Conservation (phyloP, 805 yeast genomes). For the Candida multigemmis region DNA sequence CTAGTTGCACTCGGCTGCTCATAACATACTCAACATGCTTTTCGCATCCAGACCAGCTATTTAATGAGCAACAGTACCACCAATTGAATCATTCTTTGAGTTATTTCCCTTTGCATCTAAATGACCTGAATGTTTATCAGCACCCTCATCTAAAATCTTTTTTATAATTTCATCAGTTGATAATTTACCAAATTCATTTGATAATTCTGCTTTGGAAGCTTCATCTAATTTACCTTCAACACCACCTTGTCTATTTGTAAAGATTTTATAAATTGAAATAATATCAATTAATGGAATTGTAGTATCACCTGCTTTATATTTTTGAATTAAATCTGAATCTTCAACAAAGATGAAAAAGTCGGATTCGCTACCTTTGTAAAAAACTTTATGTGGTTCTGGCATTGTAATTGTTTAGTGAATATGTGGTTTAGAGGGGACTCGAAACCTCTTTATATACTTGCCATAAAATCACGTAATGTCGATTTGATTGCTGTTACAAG, state of each 20-base stretch:
- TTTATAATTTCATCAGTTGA: conserved; percentile 49
- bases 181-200: conserved; percentile 59
- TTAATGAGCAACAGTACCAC: conserved; percentile 15
- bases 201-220: conserved; percentile 59
- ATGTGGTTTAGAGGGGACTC: no score
- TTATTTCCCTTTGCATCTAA: conserved; percentile 3
- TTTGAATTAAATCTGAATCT: conserved; percentile 37
- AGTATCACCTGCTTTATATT: conserved; percentile 42
- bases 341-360: conserved; percentile 65
- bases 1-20: no score
- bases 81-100: conserved; percentile 40
- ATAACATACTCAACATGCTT: no score
- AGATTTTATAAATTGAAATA: conserved; percentile 60
- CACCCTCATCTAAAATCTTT: conserved; percentile 52
- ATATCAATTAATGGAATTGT: conserved; percentile 52
- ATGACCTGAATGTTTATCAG: conserved; percentile 28
- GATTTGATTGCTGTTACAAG: no score
- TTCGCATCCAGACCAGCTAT: no score
- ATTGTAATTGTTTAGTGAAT: conserved; percentile 6
- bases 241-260: conserved; percentile 54
- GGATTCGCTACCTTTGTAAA: conserved; percentile 53
- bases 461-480: no score
- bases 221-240: conserved; percentile 62
- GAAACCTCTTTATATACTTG: no score
- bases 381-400: conserved; percentile 34